Evolutionary conservation across 2,329 filamentous ascomycete genomes (phyloP).

Genomic region (Cryphonectria carpinicola): DNA sequence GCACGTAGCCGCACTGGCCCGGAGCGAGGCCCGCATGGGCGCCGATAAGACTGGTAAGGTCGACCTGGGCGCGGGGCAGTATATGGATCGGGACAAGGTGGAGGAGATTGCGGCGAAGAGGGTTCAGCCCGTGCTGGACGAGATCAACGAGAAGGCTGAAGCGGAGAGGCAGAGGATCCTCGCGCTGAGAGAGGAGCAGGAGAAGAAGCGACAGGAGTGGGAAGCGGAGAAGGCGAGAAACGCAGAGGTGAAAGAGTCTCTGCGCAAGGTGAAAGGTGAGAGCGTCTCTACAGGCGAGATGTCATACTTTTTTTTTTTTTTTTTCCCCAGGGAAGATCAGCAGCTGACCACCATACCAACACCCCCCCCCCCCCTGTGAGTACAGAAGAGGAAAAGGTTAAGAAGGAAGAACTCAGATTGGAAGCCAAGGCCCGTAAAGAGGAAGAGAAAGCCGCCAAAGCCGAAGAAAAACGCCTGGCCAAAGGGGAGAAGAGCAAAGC

Average conservation of each 20-base stretch:
- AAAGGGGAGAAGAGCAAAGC: conserved; percentile 53
- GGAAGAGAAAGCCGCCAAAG: conserved; percentile 51
- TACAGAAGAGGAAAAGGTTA: conserved; percentile 65
- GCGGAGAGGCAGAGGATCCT: conserved; percentile 69
- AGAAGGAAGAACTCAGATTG: conserved; percentile 64
- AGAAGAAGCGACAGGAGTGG: conserved; percentile 65
- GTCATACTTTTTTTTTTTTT: not conserved
- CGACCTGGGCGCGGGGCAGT: conserved; percentile 79
- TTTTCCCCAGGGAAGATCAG: no score
- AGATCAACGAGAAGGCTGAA: conserved; percentile 80
- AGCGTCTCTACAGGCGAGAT: not conserved
- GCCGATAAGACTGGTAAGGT: conserved; percentile 58
- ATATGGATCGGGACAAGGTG: conserved; percentile 76
- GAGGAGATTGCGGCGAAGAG: conserved; percentile 77
- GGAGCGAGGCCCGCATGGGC: conserved; percentile 60
- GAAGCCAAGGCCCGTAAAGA: conserved; percentile 58
- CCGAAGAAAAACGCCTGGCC: conserved; percentile 50
- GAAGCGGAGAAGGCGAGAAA: conserved; percentile 57
- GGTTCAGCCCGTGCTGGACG: conserved; percentile 82
- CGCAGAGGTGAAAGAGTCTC: conserved; percentile 35
- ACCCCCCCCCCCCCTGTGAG: no score
- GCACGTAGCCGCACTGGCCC: conserved; percentile 67
- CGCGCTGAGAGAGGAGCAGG: conserved; percentile 64
- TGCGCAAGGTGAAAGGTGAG: conserved; percentile 49
- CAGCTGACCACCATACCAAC: not conserved